These are phyloP conservation scores for Lepidium africanum DNA, from an alignment of 345 rosid species.

Conservation along the genomic window DNA sequence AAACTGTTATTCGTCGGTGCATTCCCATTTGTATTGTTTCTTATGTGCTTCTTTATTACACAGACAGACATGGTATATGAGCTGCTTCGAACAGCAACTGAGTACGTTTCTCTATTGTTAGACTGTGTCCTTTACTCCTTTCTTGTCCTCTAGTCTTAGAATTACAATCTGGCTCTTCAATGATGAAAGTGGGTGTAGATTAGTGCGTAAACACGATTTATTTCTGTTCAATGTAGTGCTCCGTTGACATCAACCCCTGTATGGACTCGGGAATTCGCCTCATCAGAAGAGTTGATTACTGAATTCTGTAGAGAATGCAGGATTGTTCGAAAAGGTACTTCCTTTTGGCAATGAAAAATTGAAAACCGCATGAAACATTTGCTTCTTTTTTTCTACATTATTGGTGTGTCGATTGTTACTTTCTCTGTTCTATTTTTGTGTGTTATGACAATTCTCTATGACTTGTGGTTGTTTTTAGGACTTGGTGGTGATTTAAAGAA, in stretches of 20 bases:
- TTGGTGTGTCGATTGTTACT: background rate
- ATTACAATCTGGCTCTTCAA: background rate
- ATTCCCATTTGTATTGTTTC: background rate
- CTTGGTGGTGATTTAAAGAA: conserved; percentile 98
- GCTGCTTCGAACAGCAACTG: conserved; percentile 80
- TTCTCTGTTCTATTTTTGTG: background rate
- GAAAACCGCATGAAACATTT: background rate
- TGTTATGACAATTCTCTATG: background rate
- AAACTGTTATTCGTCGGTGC: background rate
- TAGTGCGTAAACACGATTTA: background rate
- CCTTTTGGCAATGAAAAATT: background rate
- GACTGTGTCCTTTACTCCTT: background rate
- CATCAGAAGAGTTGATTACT: conserved; percentile 82
- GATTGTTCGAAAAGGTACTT: conserved; percentile 90
- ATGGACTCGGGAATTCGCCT: conserved; percentile 80
- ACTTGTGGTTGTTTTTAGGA: conserved; percentile 41
- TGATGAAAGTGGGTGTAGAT: background rate
- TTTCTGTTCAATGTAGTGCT: conserved; percentile 44
- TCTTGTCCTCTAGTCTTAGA: background rate
- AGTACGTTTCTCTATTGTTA: conserved; percentile 41
- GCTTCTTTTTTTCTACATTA: background rate
- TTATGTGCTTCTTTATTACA: conserved; percentile 17
- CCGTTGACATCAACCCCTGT: conserved; percentile 88
- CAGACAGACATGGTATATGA: conserved; percentile 95
- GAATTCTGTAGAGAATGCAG: conserved; percentile 98